Conservation (phyloP, 495 filamentous ascomycete species). For the Podospora conica region DNA sequence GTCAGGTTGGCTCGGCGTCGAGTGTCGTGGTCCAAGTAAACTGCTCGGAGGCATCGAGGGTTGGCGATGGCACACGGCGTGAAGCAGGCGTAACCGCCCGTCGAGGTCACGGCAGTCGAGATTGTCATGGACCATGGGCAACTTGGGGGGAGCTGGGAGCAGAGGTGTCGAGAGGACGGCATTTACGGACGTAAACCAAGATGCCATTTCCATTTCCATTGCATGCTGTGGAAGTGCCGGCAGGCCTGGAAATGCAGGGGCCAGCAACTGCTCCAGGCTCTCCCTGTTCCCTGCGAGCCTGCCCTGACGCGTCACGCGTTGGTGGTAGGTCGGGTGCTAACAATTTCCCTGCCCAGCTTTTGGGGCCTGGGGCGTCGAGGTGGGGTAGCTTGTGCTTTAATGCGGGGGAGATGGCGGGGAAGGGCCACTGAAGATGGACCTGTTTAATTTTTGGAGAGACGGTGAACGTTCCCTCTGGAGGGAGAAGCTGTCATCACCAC, state of each 20-base stretch:
- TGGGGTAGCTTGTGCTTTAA: background rate
- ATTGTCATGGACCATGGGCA: background rate
- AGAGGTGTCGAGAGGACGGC: background rate
- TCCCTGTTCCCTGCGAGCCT: background rate
- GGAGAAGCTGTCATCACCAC: too few relatives aligned
- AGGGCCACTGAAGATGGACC: background rate
- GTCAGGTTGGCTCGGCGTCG: background rate
- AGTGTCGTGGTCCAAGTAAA: background rate
- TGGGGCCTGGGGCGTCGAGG: background rate
- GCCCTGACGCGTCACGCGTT: background rate
- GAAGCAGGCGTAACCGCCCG: slow-evolving; percentile 11
- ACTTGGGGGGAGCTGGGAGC: background rate
- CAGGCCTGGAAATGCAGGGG: background rate
- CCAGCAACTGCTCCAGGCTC: background rate
- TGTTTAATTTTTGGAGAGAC: background rate
- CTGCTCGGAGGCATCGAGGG: background rate
- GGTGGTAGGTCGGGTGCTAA: background rate
- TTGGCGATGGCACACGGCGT: slow-evolving; percentile 10
- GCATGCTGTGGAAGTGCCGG: background rate
- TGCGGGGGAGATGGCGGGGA: background rate
- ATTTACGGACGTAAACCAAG: slow-evolving; percentile 8
- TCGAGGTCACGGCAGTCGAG: slow-evolving; percentile 1
- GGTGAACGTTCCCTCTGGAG: background rate
- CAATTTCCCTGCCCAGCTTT: background rate
- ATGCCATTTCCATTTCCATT: background rate